These are phyloP conservation scores for Clavulina sp. DNA, from an alignment of 768 basidiomycete genomes.

Conservation along the genomic window DNA sequence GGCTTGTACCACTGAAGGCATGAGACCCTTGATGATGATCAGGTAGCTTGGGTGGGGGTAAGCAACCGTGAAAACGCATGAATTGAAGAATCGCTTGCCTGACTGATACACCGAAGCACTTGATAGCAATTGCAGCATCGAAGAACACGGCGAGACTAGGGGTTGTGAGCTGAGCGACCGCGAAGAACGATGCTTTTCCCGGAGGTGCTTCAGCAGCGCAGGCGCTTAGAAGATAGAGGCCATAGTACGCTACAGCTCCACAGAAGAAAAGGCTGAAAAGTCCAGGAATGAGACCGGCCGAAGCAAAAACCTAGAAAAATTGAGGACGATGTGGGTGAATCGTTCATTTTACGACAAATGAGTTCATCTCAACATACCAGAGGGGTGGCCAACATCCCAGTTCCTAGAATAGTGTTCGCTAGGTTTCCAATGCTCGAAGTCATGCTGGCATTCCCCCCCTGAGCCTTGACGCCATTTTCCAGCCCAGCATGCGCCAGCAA, in stretches of 20 bases:
- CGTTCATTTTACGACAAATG: background rate
- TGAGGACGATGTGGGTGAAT: background rate
- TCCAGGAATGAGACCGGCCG: slow-evolving; percentile 78
- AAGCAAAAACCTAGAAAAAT: slow-evolving; percentile 58
- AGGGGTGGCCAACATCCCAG: slow-evolving; percentile 82
- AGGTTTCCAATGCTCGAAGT: slow-evolving; percentile 61
- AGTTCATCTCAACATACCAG: slow-evolving; percentile 32
- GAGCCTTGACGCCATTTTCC: too few relatives aligned
- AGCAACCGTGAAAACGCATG: background rate
- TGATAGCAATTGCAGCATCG: slow-evolving; percentile 85
- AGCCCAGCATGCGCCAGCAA: too few relatives aligned
- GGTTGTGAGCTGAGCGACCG: slow-evolving; percentile 70
- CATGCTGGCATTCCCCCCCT: slow-evolving; percentile 57
- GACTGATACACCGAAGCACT: slow-evolving; percentile 93
- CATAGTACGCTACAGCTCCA: slow-evolving; percentile 59
- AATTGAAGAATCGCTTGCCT: slow-evolving; percentile 32
- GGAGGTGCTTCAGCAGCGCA: slow-evolving; percentile 56
- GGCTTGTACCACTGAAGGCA: slow-evolving; percentile 77
- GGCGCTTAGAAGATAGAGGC: slow-evolving; percentile 71
- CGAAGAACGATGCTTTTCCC: slow-evolving; percentile 66
- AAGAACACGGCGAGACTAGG: slow-evolving; percentile 78
- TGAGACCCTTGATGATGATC: slow-evolving; percentile 82
- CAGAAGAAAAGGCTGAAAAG: slow-evolving; percentile 75
- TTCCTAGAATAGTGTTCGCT: slow-evolving; percentile 82
- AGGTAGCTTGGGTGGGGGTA: slow-evolving; percentile 37